Base-by-base conservation (phyloP, 2,329 filamentous ascomycete genomes). In the Fusarium udum region DNA sequence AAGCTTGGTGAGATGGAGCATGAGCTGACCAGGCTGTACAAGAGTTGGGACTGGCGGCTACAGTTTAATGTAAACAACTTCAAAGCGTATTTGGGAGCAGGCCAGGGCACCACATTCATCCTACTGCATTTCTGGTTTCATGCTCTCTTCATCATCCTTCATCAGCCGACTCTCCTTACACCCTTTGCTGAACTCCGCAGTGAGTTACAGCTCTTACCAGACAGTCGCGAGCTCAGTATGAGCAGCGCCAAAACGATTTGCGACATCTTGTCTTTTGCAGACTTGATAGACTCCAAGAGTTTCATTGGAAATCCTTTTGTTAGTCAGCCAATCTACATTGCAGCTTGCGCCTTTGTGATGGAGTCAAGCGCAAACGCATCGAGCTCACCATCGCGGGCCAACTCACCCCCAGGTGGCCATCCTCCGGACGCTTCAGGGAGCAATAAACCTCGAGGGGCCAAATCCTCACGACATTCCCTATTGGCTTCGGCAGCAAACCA, bases 241-340 rank as follows among this genome's bases (percentile, higher is more conserved):
- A 95, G 93, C 20, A 95, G 93, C 31, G 95, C 94, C 18, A 97
- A 97, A 83, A 97, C 94, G 0, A 96, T 97, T 68, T 94, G 93
- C 39, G 94, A 97, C 76, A 97, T 97, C 22, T 83, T 97, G 14
- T 92, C 93, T 2, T 97, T 97, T 80, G 93, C 94, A 1, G 93
- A 97, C 78, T 84, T 97, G 15, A 93, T 96, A 58, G 93, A 97
- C 79, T 91, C 93, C 0, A 95, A 93, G 80, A 95, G 94, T 75
- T 94, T 95, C 63, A 92, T 95, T 39, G 93, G 94, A 3, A 97
- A 96, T 67, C 94, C 94, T 0, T 97, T 97, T 74, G 96, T 93
- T 0, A 94, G 92, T 53, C 94, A 97, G 80, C 94, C 94, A 0
- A 97, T 97, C 78, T 97, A 97, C 76, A 95, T 97, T 68, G 94